Base-by-base conservation (phyloP, 164 flowering plant genomes). In the Chimonanthus praecox region DNA sequence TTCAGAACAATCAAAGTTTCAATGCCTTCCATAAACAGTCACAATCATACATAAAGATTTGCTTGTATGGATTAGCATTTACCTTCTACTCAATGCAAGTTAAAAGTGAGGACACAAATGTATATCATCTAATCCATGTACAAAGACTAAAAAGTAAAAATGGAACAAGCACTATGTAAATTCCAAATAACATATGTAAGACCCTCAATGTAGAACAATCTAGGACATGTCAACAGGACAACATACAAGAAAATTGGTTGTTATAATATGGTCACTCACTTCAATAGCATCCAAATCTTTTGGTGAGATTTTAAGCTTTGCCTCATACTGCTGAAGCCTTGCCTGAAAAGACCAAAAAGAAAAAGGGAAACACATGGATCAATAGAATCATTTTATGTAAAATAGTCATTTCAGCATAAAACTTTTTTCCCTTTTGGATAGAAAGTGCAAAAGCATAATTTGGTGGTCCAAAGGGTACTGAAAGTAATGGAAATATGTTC, bases 211-310 rank as follows among this genome's bases (percentile, higher is more conserved):
- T 54, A 54, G 11, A 5, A 54, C 16, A 54, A 54, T 54, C 60
- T 54, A 54, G 60, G 60, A 54, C 10, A 54, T 8, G 16, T 11
- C 16, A 9, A 54, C 33, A 54, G n/a, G 60, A 54, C 5, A 54
- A n/a, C 0, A 2, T 11, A 54, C 33, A 33, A 33, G 33, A 33
- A 33, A 33, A 33, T 33, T 33, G 33, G 33, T 33, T 33, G 33
- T 33, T 33, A 33, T 33, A 33, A 18, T 61, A 44, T 18, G 51
- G 68, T 63, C 7, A 89, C 98, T 88, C 81, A 94, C 99, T 81
- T 94, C 97, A 71, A 92, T 90, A 66, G 99, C 92, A 78, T 79
- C 76, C 72, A 84, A 77, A 85, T 94, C 99, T 71, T 86, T 83
- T 54, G 97, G 95, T 44, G 92, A 87, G 62, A 21, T 47, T 21